Conservation (phyloP, 2,329 filamentous ascomycete genomes). For the Aspergillus amoenus region DNA sequence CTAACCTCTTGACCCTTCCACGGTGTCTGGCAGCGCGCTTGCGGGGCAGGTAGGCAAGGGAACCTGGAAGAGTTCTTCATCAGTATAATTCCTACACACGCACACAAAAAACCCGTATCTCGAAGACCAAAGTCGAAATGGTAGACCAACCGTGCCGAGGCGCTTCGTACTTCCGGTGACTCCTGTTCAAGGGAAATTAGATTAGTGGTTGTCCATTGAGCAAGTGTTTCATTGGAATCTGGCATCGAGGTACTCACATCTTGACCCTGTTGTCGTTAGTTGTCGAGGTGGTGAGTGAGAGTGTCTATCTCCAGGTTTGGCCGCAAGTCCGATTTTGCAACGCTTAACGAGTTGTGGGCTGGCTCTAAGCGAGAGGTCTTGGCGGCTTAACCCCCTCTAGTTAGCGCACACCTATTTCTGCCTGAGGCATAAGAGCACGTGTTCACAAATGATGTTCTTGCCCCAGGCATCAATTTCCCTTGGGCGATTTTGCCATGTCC, state of each 20-base stretch:
- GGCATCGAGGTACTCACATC: constrained; percentile 40
- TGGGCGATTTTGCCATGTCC: too few relatives aligned
- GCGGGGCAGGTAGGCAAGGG: constrained; percentile 80
- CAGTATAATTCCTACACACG: constrained; percentile 32
- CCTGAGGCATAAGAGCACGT: constrained; percentile 15
- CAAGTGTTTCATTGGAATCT: constrained; percentile 1
- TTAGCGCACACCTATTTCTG: neutral
- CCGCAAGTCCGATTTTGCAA: constrained; percentile 39
- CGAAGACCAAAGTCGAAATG: constrained; percentile 49
- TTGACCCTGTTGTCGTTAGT: constrained; percentile 51
- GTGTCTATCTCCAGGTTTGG: constrained; percentile 39
- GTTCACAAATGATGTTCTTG: neutral
- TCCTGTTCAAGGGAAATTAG: constrained; percentile 34
- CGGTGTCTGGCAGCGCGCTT: constrained; percentile 94
- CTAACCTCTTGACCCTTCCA: constrained; percentile 98
- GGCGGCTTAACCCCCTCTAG: constrained; percentile 12
- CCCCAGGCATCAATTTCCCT: neutral
- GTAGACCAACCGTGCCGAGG: constrained; percentile 91
- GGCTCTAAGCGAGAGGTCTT: constrained; percentile 39
- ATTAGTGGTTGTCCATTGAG: constrained; percentile 26
- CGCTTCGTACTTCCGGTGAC: constrained; percentile 74
- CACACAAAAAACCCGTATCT: constrained; percentile 29
- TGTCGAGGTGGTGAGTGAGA: constrained; percentile 44
- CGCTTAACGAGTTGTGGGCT: constrained; percentile 44
- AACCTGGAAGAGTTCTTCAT: constrained; percentile 47